Percentiles rank a stretch among this genome's conserved stretches.
These are phyloP conservation scores for Chaetomiaceae sp. DNA, from an alignment of 2,329 filamentous ascomycete genomes.

Conservation along the genomic window DNA sequence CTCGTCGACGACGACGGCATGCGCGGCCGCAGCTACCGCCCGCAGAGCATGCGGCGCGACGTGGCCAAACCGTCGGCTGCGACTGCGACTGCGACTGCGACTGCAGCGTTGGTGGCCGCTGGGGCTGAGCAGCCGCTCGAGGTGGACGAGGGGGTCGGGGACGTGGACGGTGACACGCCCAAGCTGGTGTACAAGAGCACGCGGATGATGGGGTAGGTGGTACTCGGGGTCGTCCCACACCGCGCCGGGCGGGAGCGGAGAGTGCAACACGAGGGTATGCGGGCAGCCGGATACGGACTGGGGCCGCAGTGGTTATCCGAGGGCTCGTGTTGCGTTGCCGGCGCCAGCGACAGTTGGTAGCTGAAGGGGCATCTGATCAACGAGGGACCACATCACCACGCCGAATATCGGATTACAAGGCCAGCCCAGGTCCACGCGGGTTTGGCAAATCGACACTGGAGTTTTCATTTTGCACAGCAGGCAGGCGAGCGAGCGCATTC, in stretches of 20 bases:
- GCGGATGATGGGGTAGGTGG: conserved; percentile 24
- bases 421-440: neutral
- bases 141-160: conserved; percentile 39
- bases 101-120: neutral
- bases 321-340: conserved; percentile 2
- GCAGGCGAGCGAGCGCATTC: conserved; percentile 7
- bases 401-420: neutral
- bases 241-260: neutral
- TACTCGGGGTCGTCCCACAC: no score
- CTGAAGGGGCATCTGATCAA: no score
- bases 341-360: neutral
- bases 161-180: conserved; percentile 30
- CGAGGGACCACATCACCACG: neutral
- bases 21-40: conserved; percentile 45
- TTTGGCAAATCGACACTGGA: conserved; percentile 4
- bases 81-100: neutral
- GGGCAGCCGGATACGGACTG: neutral
- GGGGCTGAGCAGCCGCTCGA: conserved; percentile 24
- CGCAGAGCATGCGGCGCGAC: conserved; percentile 48
- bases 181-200: conserved; percentile 40
- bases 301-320: neutral
- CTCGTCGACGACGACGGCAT: conserved; percentile 33
- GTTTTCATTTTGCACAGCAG: conserved; percentile 1
- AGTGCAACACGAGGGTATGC: conserved; percentile 2
- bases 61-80: neutral